Evolutionary conservation across 768 basidiomycete species (phyloP).

Genomic region (Tulasnella sp.): DNA sequence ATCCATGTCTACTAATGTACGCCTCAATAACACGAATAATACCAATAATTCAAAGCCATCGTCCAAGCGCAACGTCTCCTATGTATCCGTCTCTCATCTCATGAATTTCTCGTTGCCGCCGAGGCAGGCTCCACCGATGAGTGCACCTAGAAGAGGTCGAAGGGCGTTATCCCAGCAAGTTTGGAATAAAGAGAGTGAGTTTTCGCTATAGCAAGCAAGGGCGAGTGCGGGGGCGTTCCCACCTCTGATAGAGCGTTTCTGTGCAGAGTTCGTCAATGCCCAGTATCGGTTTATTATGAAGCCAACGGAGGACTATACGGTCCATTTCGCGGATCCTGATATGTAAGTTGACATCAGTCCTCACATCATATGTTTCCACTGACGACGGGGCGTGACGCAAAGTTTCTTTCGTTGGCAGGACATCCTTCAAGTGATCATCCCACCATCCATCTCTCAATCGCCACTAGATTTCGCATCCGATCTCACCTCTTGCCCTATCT

Average conservation of each 20-base stretch:
- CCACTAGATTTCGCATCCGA: conserved; percentile 50
- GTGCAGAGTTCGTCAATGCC: conserved; percentile 89
- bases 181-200: conserved; percentile 90
- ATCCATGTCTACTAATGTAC: no score
- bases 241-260: conserved; percentile 17
- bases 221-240: conserved; percentile 10
- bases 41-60: no score
- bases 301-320: conserved; percentile 83
- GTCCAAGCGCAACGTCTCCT: conserved; percentile 7
- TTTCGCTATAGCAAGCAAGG: background rate
- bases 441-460: conserved; percentile 38
- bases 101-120: conserved; percentile 93
- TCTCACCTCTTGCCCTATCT: conserved; percentile 82
- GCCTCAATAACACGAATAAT: no score
- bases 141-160: conserved; percentile 64
- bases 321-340: conserved; percentile 94
- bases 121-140: conserved; percentile 51
- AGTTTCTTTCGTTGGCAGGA: conserved; percentile 96
- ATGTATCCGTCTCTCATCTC: conserved; percentile 53
- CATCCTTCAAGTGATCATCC: conserved; percentile 88
- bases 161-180: conserved; percentile 52
- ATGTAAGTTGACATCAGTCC: conserved; percentile 47
- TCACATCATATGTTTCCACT: no score
- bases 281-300: conserved; percentile 95
- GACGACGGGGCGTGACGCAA: background rate